A percentile compares a stretch with the other conserved stretches of the same genome.
Conservation (phyloP, 345 rosid genomes). For the Eucalyptus sp. region DNA sequence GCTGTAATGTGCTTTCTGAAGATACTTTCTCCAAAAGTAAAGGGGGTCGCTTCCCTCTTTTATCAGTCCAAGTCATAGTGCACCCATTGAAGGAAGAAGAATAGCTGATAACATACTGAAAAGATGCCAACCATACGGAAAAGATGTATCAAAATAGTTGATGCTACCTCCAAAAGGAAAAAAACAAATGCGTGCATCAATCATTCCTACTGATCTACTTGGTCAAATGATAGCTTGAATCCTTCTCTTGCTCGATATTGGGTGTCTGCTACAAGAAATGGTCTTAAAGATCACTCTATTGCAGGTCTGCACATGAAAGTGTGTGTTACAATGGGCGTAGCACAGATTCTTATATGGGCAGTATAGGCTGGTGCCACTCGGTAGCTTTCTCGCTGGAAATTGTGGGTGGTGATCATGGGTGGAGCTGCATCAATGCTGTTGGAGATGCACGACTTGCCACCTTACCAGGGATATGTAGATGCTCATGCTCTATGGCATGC, state of each 20-base stretch:
- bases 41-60: background rate
- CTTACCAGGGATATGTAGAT: slow-evolving; percentile 52
- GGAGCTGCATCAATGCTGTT: slow-evolving; percentile 38
- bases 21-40: background rate
- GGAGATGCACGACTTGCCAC: slow-evolving; percentile 57
- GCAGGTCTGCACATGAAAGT: slow-evolving; percentile 74
- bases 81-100: background rate
- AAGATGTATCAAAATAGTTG: background rate
- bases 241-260: background rate
- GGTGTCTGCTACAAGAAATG: background rate
- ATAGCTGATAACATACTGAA: background rate
- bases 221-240: background rate
- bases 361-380: slow-evolving; percentile 48
- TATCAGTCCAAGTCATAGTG: background rate
- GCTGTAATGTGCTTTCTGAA: background rate
- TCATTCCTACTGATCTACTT: background rate
- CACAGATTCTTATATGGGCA: slow-evolving; percentile 72
- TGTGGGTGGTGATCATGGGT: slow-evolving; percentile 44
- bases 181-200: background rate
- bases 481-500: slow-evolving; percentile 70
- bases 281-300: background rate
- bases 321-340: slow-evolving; percentile 40
- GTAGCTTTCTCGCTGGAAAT: slow-evolving; percentile 71
- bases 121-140: background rate
- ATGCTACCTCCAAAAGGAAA: background rate